A percentile compares a stretch with the other conserved stretches of the same genome.
phyloP scores from a whole-genome alignment of 2,329 filamentous ascomycete genomes.

The Aspergillus awamori region DNA sequence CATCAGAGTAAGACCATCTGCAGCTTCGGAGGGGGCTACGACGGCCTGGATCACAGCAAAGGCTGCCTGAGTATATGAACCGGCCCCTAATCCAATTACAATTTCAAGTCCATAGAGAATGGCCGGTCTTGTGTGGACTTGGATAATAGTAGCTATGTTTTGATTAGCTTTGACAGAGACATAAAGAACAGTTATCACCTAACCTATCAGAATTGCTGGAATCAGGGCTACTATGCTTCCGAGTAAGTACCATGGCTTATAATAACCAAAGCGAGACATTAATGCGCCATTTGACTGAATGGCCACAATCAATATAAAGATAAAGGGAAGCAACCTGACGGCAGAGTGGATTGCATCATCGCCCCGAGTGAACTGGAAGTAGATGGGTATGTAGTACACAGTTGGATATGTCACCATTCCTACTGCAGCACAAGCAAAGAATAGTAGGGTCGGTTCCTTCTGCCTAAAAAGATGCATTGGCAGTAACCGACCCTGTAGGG shows the following conservation, averaged over 20 bases:
- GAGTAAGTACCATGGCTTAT: constrained; percentile 33
- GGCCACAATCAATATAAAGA: constrained; percentile 26
- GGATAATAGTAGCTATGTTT: constrained; percentile 1
- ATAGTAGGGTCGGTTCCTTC: background rate
- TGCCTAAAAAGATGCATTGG: constrained; percentile 47
- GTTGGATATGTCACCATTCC: constrained; percentile 28
- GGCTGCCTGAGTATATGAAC: constrained; percentile 10
- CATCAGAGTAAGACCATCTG: constrained; percentile 12
- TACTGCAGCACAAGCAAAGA: constrained; percentile 26
- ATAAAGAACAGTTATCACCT: background rate
- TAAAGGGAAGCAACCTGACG: constrained; percentile 35
- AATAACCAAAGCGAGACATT: constrained; percentile 29
- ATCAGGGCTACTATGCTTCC: constrained; percentile 25
- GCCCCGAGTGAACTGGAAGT: constrained; percentile 55
- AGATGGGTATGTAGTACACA: constrained; percentile 59
- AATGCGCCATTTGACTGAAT: constrained; percentile 27
- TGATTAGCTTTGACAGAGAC: background rate
- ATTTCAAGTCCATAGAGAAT: constrained; percentile 36
- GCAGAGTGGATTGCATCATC: constrained; percentile 38
- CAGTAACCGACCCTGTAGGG: constrained; percentile 47
- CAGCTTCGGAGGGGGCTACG: background rate
- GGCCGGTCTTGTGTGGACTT: constrained; percentile 16
- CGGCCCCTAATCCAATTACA: constrained; percentile 45
- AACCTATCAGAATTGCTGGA: constrained; percentile 19
- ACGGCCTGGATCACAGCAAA: constrained; percentile 11